A percentile compares a stretch with the other conserved stretches of the same genome.
Conservation (phyloP, 1,284 basidiomycete species). For the Athelia sp. region DNA sequence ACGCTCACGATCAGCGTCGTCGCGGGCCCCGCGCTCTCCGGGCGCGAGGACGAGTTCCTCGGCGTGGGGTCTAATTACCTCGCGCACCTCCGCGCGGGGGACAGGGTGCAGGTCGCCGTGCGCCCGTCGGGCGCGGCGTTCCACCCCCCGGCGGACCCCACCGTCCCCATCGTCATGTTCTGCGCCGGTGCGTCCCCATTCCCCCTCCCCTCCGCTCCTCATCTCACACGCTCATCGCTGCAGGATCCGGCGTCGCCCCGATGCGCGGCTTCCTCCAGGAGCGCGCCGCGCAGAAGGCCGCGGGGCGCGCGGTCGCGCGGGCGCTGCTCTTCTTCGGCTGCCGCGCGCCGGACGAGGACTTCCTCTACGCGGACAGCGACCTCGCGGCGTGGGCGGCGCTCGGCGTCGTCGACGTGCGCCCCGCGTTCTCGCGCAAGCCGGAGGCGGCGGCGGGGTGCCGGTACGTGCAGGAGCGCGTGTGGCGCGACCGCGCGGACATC, state of each 20-base stretch:
- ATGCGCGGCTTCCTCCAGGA: conserved; percentile 54
- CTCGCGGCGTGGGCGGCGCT: conserved; percentile 37
- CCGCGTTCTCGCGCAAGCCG: conserved; percentile 38
- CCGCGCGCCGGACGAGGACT: conserved; percentile 37
- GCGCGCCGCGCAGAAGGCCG: conserved; percentile 41
- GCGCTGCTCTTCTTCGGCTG: conserved; percentile 48
- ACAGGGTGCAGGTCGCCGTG: conserved; percentile 40
- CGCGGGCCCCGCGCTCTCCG: conserved; percentile 28
- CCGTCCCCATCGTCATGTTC: conserved; percentile 42
- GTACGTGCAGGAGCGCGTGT: conserved; percentile 48
- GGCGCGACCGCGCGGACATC: conserved; percentile 38
- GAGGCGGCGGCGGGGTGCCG: conserved; percentile 38
- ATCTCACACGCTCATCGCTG: no score
- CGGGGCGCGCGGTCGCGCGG: conserved; percentile 38
- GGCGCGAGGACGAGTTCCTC: conserved; percentile 29
- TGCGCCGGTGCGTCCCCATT: conserved; percentile 28
- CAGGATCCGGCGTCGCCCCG: conserved; percentile 39
- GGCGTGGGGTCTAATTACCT: conserved; percentile 49
- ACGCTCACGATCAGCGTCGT: conserved; percentile 44
- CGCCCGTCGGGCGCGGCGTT: conserved; percentile 37
- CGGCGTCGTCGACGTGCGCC: conserved; percentile 45
- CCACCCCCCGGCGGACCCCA: conserved; percentile 41
- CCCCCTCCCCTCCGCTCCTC: no score
- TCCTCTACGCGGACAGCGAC: conserved; percentile 37
- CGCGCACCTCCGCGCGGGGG: conserved; percentile 34